Conservation (phyloP, 805 yeast genomes). For the Nakazawaea peltata region DNA sequence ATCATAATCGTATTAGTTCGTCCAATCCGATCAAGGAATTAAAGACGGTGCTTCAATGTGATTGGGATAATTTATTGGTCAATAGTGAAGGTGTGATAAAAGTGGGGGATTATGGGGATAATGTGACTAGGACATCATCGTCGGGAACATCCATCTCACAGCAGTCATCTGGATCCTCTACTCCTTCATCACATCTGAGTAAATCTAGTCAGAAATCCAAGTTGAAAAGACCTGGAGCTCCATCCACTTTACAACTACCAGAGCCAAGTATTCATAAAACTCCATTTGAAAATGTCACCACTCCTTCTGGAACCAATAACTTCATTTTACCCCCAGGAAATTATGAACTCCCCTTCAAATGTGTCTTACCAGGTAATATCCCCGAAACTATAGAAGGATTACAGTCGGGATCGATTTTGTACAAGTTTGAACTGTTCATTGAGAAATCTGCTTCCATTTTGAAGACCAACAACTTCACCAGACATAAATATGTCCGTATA, state of each 20-base stretch:
- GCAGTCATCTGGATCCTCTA: slow-evolving; percentile 1
- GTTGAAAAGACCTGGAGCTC: slow-evolving; percentile 10
- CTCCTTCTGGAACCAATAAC: slow-evolving; percentile 21
- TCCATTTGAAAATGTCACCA: slow-evolving; percentile 23
- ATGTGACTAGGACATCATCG: not conserved
- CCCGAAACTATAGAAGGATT: slow-evolving; percentile 47
- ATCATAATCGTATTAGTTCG: slow-evolving; percentile 18
- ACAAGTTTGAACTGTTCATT: slow-evolving; percentile 31
- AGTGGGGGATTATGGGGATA: slow-evolving; percentile 35
- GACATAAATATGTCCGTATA: slow-evolving; percentile 32
- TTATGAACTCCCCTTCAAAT: slow-evolving; percentile 39
- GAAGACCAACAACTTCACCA: slow-evolving; percentile 12
- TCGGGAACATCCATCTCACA: not conserved
- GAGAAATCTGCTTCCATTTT: slow-evolving; percentile 25
- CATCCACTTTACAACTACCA: slow-evolving; percentile 9
- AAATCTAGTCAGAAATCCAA: slow-evolving; percentile 1
- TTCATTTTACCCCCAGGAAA: slow-evolving; percentile 43
- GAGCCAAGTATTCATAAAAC: slow-evolving; percentile 13
- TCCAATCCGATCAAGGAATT: slow-evolving; percentile 30
- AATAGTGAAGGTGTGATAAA: slow-evolving; percentile 27
- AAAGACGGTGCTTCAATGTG: slow-evolving; percentile 30
- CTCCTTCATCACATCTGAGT: slow-evolving; percentile 2
- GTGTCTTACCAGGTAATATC: slow-evolving; percentile 35
- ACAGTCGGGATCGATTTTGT: slow-evolving; percentile 31
- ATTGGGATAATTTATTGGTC: slow-evolving; percentile 41